Base-by-base conservation (phyloP, 2,329 filamentous ascomycete species). In the Cadophora malorum region DNA sequence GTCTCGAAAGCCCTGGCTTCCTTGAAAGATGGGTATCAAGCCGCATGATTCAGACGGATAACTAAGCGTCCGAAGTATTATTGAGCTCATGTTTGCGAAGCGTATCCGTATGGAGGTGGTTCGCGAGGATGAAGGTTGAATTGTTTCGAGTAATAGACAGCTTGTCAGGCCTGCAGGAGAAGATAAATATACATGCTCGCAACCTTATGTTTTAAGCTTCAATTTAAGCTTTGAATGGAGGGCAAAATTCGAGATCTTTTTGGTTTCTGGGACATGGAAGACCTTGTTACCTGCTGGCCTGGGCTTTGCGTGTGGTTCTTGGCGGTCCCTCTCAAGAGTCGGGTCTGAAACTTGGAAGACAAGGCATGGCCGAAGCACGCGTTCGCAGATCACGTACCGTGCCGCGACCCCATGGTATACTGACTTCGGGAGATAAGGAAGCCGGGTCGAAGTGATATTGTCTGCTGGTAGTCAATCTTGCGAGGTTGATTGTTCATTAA, bases 361-460 rank as follows among this genome's bases (percentile, higher is more conserved):
- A 41, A 10, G 56, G n/a, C 33, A 28, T 23, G 35, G 25, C 10
- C 25, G 7, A 28, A 4, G 28, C 31, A 31, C 7, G 12, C 21
- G 56, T 41, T 59, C 33, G 33, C 28, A 23, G 56, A 58, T 58
- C 55, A 58, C 31, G 55, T 58, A 58, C 55, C 19, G 6, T 14
- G 16, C 7, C 38, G 2, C 8, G n/a, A 16, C 10, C 21, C 33
- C 56, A 19, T 25, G 35, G 6, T 21, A 45, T 41, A 45, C 12
- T 14, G 45, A 25, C 33, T 5, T 19, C 56, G 56, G 56, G n/a
- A 25, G 3, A 25, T 19, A 45, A 7, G 25, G 56, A 12, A 25
- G 56, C 56, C 56, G 56, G 21, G n/a, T 45, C n/a, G 5, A 59
- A 1, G 3, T 16, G 4, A 23, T 59, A 16, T 7, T 59, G 5